Conservation (phyloP, 2,329 filamentous ascomycete species). For the Drechslerella dactyloides region DNA sequence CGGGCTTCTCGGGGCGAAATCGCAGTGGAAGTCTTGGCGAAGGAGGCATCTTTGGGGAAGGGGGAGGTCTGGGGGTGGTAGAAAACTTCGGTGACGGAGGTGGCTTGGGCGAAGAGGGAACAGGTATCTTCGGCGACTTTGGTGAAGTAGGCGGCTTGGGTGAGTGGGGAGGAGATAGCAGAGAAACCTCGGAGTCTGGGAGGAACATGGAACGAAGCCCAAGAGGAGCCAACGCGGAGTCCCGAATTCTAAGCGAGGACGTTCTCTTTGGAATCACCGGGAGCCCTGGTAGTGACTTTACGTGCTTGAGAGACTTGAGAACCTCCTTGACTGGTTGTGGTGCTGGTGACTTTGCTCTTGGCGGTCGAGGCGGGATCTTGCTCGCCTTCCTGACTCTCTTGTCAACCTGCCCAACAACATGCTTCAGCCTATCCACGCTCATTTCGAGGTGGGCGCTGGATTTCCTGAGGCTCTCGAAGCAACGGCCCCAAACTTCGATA, state of each 20-base stretch:
- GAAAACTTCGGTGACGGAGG: background rate
- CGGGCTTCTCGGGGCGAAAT: constrained; percentile 27
- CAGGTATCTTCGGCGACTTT: background rate
- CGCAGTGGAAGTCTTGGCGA: constrained; percentile 8
- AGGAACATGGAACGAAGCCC: constrained; percentile 45
- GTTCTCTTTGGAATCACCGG: constrained; percentile 44
- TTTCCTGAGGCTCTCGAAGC: constrained; percentile 75
- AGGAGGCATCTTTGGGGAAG: constrained; percentile 4
- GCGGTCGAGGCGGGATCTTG: constrained; percentile 55
- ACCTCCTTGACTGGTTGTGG: constrained; percentile 9
- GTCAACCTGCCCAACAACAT: constrained; percentile 84
- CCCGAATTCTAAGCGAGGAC: constrained; percentile 44
- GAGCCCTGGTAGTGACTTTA: constrained; percentile 40
- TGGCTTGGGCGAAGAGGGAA: background rate
- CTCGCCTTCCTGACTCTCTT: constrained; percentile 82
- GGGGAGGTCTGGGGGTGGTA: background rate
- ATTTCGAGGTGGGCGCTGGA: constrained; percentile 74
- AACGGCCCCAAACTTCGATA: constrained; percentile 84
- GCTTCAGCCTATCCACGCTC: constrained; percentile 73
- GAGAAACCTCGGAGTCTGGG: constrained; percentile 22
- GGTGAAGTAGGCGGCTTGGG: constrained; percentile 5
- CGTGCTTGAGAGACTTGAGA: constrained; percentile 42
- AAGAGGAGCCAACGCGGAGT: constrained; percentile 46
- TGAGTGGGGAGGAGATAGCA: constrained; percentile 15
- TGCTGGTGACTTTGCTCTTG: background rate